These are phyloP conservation scores for Haematococcus lacustris DNA, from an alignment of 139 green algal species.

Conservation along the genomic window DNA sequence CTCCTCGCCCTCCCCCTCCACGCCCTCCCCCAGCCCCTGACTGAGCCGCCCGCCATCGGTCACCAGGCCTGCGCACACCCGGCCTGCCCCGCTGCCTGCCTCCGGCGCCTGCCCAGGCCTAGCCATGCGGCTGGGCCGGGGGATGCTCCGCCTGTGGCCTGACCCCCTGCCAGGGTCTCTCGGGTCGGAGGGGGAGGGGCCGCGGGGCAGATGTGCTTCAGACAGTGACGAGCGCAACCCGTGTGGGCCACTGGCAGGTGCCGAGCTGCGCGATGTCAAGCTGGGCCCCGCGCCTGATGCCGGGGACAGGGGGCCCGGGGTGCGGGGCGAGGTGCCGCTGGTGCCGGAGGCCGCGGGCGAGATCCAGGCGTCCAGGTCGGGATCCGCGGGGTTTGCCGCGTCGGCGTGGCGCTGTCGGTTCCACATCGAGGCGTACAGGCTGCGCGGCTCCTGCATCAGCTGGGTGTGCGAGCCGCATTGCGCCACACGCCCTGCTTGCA, in stretches of 20 bases:
- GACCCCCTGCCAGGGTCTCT: too few relatives aligned
- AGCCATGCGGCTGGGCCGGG: not conserved
- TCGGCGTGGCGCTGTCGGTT: slow-evolving; percentile 46
- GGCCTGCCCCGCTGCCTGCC: too few relatives aligned
- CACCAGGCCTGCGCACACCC: too few relatives aligned
- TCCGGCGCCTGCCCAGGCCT: not conserved
- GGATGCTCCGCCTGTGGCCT: not conserved
- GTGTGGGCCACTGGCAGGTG: not conserved
- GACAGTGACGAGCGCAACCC: not conserved
- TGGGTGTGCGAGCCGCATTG: slow-evolving; percentile 73
- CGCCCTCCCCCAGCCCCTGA: not conserved
- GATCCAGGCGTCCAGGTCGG: not conserved
- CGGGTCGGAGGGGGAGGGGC: too few relatives aligned
- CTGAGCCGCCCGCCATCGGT: not conserved
- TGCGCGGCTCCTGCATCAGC: slow-evolving; percentile 51
- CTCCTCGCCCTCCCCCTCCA: not conserved
- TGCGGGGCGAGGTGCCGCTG: too few relatives aligned
- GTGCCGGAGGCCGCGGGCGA: too few relatives aligned
- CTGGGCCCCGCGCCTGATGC: too few relatives aligned
- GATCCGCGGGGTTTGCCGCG: not conserved
- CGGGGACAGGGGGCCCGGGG: too few relatives aligned
- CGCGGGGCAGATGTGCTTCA: too few relatives aligned
- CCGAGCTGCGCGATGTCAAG: too few relatives aligned
- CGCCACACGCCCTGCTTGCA: too few relatives aligned
- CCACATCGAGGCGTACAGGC: slow-evolving; percentile 75